Evolutionary conservation across 305 asterid species (phyloP).

Genomic region (Fraxinus platypoda): DNA sequence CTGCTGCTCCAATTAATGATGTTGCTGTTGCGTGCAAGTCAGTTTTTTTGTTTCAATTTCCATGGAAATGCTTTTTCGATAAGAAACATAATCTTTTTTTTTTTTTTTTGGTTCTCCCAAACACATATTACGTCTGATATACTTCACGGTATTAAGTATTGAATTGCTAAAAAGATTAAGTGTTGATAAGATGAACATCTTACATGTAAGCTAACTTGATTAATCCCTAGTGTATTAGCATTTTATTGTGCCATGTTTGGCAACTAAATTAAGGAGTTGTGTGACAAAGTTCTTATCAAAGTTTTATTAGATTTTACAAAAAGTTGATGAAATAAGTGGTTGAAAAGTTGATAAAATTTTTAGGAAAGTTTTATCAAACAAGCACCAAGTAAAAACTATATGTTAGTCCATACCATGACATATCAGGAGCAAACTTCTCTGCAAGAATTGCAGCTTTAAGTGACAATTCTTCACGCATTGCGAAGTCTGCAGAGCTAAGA

Average conservation of each 20-base stretch:
- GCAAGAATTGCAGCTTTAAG: slow-evolving; percentile 95
- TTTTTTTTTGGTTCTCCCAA: background rate
- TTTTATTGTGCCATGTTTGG: background rate
- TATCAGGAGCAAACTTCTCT: slow-evolving; percentile 98
- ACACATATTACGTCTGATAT: background rate
- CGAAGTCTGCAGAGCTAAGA: slow-evolving; percentile 90
- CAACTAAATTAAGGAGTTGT: background rate
- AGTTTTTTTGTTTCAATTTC: background rate
- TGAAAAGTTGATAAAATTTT: background rate
- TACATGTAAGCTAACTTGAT: background rate
- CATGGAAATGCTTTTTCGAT: background rate
- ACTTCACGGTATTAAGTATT: background rate
- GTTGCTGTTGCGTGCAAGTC: background rate
- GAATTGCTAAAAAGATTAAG: background rate
- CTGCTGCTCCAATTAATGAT: background rate
- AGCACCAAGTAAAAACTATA: slow-evolving; percentile 8
- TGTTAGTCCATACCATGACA: slow-evolving; percentile 73
- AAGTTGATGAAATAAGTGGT: background rate
- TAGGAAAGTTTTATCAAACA: background rate
- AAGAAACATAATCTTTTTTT: background rate
- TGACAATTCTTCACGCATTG: slow-evolving; percentile 94
- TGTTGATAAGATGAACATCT: background rate
- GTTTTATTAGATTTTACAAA: background rate
- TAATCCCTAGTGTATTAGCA: background rate
- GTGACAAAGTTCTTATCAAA: background rate